Evolutionary conservation across 2,329 filamentous ascomycete genomes (phyloP), one percentile per base, ranked within the genome.

Genomic region (Raffaelea deltoideospora): DNA sequence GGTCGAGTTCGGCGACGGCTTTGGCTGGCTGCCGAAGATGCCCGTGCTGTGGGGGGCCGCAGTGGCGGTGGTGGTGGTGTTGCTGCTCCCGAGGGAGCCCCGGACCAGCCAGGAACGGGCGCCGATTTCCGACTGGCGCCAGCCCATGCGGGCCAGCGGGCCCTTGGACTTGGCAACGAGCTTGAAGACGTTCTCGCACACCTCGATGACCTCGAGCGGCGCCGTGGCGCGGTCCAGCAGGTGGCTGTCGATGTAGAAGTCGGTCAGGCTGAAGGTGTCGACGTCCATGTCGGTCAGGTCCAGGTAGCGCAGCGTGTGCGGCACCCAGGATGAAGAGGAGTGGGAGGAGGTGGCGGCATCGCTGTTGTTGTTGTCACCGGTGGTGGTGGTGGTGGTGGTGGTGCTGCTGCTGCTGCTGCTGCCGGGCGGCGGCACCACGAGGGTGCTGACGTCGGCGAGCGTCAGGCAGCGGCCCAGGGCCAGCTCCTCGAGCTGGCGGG

Each of bases 161-260:
- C 65, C 70, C 41, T 67, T 62, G 6, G 74, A 66, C 52, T 81
- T 77, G 38, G 71, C 68, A 28, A 83, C 64, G 13, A 73, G 67
- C 42, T 68, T 65, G 47, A 76, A 78, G 18, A 79, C 68, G 43
- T 79, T 75, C 43, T 82, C 73, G 34, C 72, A 69, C 21, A 88
- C 63, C 53, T 90, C 83, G 35, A 90, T 64, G 22, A 88, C 83
- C 46, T 81, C 75, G 13, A 90, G 67, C 3, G 83, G 82, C 34
- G 69, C 64, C 14, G 78, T 76, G 35, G 65, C 63, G 6, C 59
- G 52, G 34, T 68, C 65, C 28, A 84, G 67, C 14, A 87, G 58
- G 2, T 64, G 57, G 45, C 64, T 71, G 18, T 60, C 54, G 32
- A 59, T 66, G 42, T 58, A 57, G 43, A 72, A 65, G 10, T 69